A percentile compares a stretch with the other conserved stretches of the same genome.
These are phyloP conservation scores for Raffaelea ambrosiae DNA, from an alignment of 2,329 filamentous ascomycete species.

Conservation along the genomic window DNA sequence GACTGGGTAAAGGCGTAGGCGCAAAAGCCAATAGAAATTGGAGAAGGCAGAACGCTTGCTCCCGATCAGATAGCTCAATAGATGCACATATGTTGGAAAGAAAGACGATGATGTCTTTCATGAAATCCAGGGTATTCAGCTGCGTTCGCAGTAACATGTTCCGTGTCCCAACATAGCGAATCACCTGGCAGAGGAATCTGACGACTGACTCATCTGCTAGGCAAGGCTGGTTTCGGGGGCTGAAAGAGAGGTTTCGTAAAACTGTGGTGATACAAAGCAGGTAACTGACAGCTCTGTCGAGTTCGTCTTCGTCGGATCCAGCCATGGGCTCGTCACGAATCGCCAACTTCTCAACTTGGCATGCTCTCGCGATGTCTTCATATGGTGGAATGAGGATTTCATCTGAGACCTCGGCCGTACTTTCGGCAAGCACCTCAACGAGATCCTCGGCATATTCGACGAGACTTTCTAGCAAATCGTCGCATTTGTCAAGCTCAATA, in stretches of 20 bases:
- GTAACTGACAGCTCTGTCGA: slow-evolving; percentile 79
- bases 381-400: slow-evolving; percentile 76
- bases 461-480: slow-evolving; percentile 80
- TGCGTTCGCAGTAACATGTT: slow-evolving; percentile 78
- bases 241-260: slow-evolving; percentile 85
- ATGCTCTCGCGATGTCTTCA: slow-evolving; percentile 78
- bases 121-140: slow-evolving; percentile 84
- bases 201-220: slow-evolving; percentile 72
- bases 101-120: slow-evolving; percentile 88
- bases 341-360: slow-evolving; percentile 61
- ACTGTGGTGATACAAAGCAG: slow-evolving; percentile 89
- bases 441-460: slow-evolving; percentile 89
- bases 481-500: slow-evolving; percentile 62
- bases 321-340: slow-evolving; percentile 66
- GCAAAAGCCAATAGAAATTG: slow-evolving; percentile 89
- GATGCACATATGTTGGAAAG: slow-evolving; percentile 80
- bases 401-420: slow-evolving; percentile 78
- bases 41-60: slow-evolving; percentile 78
- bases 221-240: slow-evolving; percentile 61
- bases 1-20: slow-evolving; percentile 62
- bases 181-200: slow-evolving; percentile 74
- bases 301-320: slow-evolving; percentile 68
- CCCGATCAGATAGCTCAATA: slow-evolving; percentile 73
- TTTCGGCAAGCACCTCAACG: slow-evolving; percentile 73
- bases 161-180: slow-evolving; percentile 80